phyloP scores from a whole-genome alignment of 495 filamentous ascomycete species.

The Lasiosphaeriaceae sp. region DNA sequence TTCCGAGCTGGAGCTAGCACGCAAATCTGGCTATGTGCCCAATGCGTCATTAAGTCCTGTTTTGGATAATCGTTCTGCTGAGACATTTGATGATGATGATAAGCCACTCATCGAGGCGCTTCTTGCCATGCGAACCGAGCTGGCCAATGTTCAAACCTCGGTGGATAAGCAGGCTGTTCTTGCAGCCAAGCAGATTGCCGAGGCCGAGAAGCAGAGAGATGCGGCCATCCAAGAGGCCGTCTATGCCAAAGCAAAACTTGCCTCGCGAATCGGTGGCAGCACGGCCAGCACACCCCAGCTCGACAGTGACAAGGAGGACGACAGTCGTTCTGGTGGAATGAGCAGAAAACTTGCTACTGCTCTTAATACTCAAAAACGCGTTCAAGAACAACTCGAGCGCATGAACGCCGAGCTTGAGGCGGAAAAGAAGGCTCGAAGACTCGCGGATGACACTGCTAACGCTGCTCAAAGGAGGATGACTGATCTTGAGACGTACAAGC shows the following conservation, averaged over 20 bases:
- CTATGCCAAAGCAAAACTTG: slow-evolving; percentile 90
- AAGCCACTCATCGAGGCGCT: slow-evolving; percentile 89
- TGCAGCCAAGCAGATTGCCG: slow-evolving; percentile 84
- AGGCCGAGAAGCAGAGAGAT: slow-evolving; percentile 90
- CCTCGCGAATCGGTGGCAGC: slow-evolving; percentile 66
- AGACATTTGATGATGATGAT: slow-evolving; percentile 84
- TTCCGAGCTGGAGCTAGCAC: slow-evolving; percentile 85
- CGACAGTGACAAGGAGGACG: slow-evolving; percentile 58
- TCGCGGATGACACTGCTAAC: slow-evolving; percentile 84
- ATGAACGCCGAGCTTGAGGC: slow-evolving; percentile 67
- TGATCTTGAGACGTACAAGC: slow-evolving; percentile 77
- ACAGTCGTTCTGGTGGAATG: slow-evolving; percentile 73
- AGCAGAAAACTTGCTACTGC: slow-evolving; percentile 76
- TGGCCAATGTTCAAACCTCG: slow-evolving; percentile 77
- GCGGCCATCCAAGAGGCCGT: slow-evolving; percentile 87
- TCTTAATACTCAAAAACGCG: slow-evolving; percentile 70
- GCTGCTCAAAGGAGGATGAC: slow-evolving; percentile 77
- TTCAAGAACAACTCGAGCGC: slow-evolving; percentile 65
- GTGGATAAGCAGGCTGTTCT: slow-evolving; percentile 80
- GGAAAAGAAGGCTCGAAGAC: slow-evolving; percentile 71
- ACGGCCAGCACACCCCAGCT: slow-evolving; percentile 66
- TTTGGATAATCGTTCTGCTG: slow-evolving; percentile 69
- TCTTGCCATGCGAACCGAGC: slow-evolving; percentile 79
- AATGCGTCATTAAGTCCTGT: slow-evolving; percentile 67
- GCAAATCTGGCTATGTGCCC: slow-evolving; percentile 79